Conservation (phyloP, 2,329 filamentous ascomycete species). For the Ophiostoma populinum region DNA sequence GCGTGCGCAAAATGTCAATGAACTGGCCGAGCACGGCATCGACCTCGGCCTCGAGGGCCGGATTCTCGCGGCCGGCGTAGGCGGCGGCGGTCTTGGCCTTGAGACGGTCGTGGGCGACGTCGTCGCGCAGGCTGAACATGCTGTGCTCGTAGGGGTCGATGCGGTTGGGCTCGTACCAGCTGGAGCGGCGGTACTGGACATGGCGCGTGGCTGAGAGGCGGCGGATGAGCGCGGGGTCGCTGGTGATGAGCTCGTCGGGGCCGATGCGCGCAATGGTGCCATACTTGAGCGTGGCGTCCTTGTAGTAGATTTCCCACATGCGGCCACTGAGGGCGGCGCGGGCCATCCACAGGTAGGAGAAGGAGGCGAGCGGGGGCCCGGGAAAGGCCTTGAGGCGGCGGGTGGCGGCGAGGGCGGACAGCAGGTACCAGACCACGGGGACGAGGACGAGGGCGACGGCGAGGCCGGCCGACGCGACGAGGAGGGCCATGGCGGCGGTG, state of each 20-base stretch:
- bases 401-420: slow-evolving; percentile 9
- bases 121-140: slow-evolving; percentile 25
- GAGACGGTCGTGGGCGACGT: slow-evolving; percentile 15
- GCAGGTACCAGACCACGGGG: slow-evolving; percentile 7
- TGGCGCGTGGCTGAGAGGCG: slow-evolving; percentile 15
- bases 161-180: slow-evolving; percentile 28
- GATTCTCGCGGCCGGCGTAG: slow-evolving; percentile 16
- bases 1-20: slow-evolving; percentile 9
- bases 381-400: slow-evolving; percentile 14
- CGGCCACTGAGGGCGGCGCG: slow-evolving; percentile 12
- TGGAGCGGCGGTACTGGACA: slow-evolving; percentile 15
- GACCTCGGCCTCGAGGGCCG: slow-evolving; percentile 13
- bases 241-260: slow-evolving; percentile 20
- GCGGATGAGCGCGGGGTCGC: slow-evolving; percentile 17
- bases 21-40: slow-evolving; percentile 12
- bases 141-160: slow-evolving; percentile 30
- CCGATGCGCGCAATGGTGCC: slow-evolving; percentile 19
- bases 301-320: slow-evolving; percentile 13
- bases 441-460: neutral
- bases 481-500: slow-evolving; percentile 3
- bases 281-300: slow-evolving; percentile 12
- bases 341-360: slow-evolving; percentile 19
- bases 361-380: slow-evolving; percentile 16
- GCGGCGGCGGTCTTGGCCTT: slow-evolving; percentile 14
- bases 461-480: neutral